These are phyloP conservation scores for Pseudoturritis turrita DNA, from an alignment of 345 rosid species.

Conservation along the genomic window DNA sequence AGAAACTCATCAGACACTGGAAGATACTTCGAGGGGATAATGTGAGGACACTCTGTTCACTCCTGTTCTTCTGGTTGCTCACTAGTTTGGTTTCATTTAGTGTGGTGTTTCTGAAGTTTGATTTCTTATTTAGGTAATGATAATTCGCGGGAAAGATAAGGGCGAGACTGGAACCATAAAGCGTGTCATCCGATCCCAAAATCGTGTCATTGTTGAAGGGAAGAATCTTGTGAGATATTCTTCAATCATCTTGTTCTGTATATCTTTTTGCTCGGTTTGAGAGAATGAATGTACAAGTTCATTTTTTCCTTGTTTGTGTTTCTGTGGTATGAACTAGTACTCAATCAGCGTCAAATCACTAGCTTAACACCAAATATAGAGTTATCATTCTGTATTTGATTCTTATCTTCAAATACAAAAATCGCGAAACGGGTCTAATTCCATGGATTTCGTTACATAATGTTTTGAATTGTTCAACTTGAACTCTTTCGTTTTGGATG, in stretches of 20 bases:
- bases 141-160: constrained; percentile 80
- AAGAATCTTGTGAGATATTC: constrained; percentile 65
- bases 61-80: not conserved
- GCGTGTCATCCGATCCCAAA: constrained; percentile 80
- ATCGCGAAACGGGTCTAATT: not conserved
- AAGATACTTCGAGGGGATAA: constrained; percentile 90
- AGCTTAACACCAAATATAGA: not conserved
- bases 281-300: not conserved
- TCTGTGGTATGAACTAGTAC: not conserved
- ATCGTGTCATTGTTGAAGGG: constrained; percentile 83
- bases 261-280: not conserved
- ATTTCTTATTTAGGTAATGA: constrained; percentile 53
- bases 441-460: not conserved
- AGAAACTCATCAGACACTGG: constrained; percentile 96
- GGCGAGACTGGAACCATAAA: constrained; percentile 74
- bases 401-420: not conserved
- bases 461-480: not conserved
- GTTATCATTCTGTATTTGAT: not conserved
- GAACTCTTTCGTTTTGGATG: not conserved
- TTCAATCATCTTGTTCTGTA: not conserved
- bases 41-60: constrained; percentile 38
- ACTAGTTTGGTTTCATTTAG: not conserved
- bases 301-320: not conserved
- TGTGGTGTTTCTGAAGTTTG: not conserved
- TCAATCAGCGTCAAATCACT: not conserved